Evolutionary conservation across 768 basidiomycete species (phyloP).

Genomic region (Chiua virens): DNA sequence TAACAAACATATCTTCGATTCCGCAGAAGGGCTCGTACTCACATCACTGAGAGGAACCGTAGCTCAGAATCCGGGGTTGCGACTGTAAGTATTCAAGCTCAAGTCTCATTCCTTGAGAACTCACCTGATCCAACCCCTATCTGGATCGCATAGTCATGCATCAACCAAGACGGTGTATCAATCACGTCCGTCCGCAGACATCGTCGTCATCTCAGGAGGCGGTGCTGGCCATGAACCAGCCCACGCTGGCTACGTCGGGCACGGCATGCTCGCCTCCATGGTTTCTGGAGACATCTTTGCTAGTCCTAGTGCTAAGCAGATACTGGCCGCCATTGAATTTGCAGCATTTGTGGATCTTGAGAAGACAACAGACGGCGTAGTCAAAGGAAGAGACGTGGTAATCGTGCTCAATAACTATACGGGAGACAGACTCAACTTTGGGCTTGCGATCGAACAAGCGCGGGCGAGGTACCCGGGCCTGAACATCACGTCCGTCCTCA

Average conservation of each 20-base stretch:
- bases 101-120: not conserved
- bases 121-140: not conserved
- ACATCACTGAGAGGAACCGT: constrained; percentile 43
- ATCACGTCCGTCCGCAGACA: constrained; percentile 22
- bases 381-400: constrained; percentile 21
- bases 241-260: constrained; percentile 55
- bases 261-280: constrained; percentile 54
- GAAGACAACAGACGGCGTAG: not conserved
- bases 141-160: constrained; percentile 29
- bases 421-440: constrained; percentile 59
- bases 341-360: constrained; percentile 38
- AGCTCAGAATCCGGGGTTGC: constrained; percentile 39
- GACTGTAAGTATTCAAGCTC: constrained; percentile 34
- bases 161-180: constrained; percentile 39
- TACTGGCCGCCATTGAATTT: constrained; percentile 47
- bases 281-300: constrained; percentile 66
- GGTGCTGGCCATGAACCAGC: constrained; percentile 63
- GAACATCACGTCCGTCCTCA: constrained; percentile 46
- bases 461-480: constrained; percentile 33
- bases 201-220: constrained; percentile 49
- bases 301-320: constrained; percentile 59
- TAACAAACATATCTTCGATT: constrained; percentile 42
- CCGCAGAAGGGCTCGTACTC: constrained; percentile 43
- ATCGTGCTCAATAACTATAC: constrained; percentile 52
- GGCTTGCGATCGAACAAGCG: constrained; percentile 55